Conservation (phyloP, 306 rosid species). For the Fagus sylvatica region DNA sequence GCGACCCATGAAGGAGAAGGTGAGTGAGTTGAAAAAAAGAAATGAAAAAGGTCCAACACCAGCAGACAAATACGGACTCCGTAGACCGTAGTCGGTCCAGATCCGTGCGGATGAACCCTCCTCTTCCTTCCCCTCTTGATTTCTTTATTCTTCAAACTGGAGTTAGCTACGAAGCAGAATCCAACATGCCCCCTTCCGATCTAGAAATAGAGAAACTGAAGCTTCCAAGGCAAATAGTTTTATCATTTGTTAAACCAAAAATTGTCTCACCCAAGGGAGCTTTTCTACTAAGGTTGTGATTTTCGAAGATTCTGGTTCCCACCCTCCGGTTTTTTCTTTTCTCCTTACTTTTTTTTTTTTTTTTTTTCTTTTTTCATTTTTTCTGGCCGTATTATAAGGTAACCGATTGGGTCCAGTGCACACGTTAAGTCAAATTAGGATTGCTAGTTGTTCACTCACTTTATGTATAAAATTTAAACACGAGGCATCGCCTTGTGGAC, state of each 20-base stretch:
- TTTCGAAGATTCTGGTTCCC: neutral
- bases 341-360: too few species aligned
- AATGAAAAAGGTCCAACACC: neutral
- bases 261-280: neutral
- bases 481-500: neutral
- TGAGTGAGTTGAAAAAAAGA: neutral
- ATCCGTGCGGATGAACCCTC: neutral
- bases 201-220: neutral
- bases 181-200: conserved; percentile 4
- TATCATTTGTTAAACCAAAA: neutral
- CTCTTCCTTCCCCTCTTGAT: neutral
- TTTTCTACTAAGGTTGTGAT: neutral
- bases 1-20: neutral
- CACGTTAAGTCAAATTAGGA: neutral
- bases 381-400: neutral
- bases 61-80: neutral
- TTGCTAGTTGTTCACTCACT: neutral
- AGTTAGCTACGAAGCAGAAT: neutral
- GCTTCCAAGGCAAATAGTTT: neutral
- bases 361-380: neutral
- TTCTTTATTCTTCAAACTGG: neutral
- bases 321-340: neutral
- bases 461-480: too few species aligned
- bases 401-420: too few species aligned
- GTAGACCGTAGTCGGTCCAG: neutral